Evolutionary conservation across 2,329 filamentous ascomycete species (phyloP), one percentile per base, ranked within the genome.

Genomic region (Apiospora malaysiana): DNA sequence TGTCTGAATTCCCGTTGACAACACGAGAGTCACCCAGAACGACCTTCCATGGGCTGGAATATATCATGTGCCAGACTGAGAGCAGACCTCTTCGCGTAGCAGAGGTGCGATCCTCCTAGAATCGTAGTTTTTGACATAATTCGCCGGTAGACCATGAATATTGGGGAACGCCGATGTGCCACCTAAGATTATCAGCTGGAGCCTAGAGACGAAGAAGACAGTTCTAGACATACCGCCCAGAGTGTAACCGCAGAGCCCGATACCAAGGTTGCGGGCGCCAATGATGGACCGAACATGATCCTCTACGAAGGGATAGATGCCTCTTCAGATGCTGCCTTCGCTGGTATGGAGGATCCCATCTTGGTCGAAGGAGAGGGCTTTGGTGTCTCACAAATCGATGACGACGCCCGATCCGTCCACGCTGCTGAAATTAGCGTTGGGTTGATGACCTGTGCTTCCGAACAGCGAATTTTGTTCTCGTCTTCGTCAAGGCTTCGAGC

Each of bases 51-150:
- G 8, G 2, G 5, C 21, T 21, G 10, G 4, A 5, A 47, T 1
- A 21, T 47, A 47, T 23, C 21, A 7, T 7, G 9, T 47, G 46
- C 23, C 46, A 47, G 46, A 7, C 3, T 32, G 32, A 32, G 32
- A 32, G 32, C 32, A 32, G 6, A 32, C 32, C 3, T 32, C 3
- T 3, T 46, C 45, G 45, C 65, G 23, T 21, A 6, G 7, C 0
- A 47, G 8, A 14, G 8, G 4, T 8, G 4, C 32, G 21, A 6
- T 6, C 6, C 32, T 16, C 45, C 69, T 10, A 47, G 76, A 73
- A 69, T 76, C 72, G 27, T 70, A 76, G 23, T 75, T 75, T 40
- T 68, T 71, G 2, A 76, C 69, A 2, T 65, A 68, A 37, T 77
- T 75, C 21, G 65, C 74, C 3, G 65, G 71, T 12, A 72, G 37